phyloP scores from a whole-genome alignment of 2,329 filamentous ascomycete genomes.

The Ceratocystis huliohia region DNA sequence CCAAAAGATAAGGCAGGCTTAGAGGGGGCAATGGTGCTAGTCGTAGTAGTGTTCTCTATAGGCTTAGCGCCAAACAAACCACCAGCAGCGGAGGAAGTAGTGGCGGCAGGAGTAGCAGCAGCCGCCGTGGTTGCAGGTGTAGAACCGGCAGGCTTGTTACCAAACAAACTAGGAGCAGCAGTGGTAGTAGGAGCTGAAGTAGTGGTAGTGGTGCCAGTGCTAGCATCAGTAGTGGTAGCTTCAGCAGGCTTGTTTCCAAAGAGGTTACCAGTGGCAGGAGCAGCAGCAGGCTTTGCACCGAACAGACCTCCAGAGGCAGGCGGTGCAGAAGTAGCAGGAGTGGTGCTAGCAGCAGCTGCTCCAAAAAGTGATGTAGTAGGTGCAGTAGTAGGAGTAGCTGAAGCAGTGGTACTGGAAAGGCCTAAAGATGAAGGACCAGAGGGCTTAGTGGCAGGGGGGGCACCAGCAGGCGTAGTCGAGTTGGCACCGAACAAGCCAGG shows the following conservation, averaged over 20 bases:
- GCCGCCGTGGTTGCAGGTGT: not conserved
- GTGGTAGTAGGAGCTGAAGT: constrained; percentile 22
- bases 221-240: constrained; percentile 23
- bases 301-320: constrained; percentile 23
- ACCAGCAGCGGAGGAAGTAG: not conserved
- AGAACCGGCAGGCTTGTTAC: constrained; percentile 19
- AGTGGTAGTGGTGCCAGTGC: constrained; percentile 26
- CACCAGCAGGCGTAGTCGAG: constrained; percentile 21
- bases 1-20: constrained; percentile 29
- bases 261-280: constrained; percentile 24
- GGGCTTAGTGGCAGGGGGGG: constrained; percentile 11
- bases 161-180: constrained; percentile 22
- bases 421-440: constrained; percentile 24
- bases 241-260: constrained; percentile 16
- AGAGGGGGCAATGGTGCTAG: constrained; percentile 20
- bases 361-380: constrained; percentile 23
- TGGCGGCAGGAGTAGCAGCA: not conserved
- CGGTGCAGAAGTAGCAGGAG: constrained; percentile 22
- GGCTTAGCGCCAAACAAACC: constrained; percentile 34
- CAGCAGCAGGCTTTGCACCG: constrained; percentile 23
- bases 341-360: constrained; percentile 19
- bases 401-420: constrained; percentile 22
- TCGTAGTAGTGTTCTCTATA: constrained; percentile 27
- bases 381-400: constrained; percentile 24
- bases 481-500: constrained; percentile 24